A percentile compares a stretch with the other conserved stretches of the same genome.
Evolutionary conservation across 371 early-diverging fungal genomes (phyloP).

Genomic region (Agmasoma carcini): DNA sequence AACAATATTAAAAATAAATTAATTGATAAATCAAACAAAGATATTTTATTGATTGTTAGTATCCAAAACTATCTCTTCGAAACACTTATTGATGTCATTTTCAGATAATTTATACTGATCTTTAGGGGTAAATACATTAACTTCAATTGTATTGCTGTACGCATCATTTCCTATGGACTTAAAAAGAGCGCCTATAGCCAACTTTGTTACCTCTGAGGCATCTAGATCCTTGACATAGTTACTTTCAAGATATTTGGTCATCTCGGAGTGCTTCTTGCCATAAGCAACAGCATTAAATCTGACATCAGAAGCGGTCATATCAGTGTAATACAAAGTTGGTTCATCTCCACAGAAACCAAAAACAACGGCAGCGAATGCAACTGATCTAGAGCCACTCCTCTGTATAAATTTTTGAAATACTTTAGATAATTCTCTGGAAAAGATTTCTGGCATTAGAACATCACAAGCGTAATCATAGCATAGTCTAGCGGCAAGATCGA

Average conservation of each 20-base stretch:
- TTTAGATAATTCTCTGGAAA: constrained; percentile 45
- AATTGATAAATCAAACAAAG: too few species aligned
- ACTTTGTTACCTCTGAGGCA: constrained; percentile 29
- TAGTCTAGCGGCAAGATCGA: constrained; percentile 20
- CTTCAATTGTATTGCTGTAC: constrained; percentile 44
- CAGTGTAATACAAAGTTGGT: constrained; percentile 49
- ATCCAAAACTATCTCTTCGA: too few species aligned
- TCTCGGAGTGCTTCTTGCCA: constrained; percentile 45
- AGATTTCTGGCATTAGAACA: constrained; percentile 50
- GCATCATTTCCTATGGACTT: constrained; percentile 51
- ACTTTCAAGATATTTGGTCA: constrained; percentile 53
- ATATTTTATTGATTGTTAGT: too few species aligned
- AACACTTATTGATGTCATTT: too few species aligned
- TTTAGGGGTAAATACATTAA: constrained; percentile 28
- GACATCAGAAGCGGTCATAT: constrained; percentile 45
- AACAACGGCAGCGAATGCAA: constrained; percentile 41
- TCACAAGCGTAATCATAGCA: constrained; percentile 41
- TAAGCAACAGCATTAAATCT: constrained; percentile 45
- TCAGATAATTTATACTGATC: too few species aligned
- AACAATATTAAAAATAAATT: too few species aligned
- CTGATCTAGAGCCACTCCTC: constrained; percentile 28
- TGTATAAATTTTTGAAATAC: constrained; percentile 48
- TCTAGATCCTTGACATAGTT: constrained; percentile 22
- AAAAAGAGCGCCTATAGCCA: constrained; percentile 41
- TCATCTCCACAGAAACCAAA: constrained; percentile 47